Conservation (phyloP, 208 protist genomes). For the Leishmania gerbilli region DNA sequence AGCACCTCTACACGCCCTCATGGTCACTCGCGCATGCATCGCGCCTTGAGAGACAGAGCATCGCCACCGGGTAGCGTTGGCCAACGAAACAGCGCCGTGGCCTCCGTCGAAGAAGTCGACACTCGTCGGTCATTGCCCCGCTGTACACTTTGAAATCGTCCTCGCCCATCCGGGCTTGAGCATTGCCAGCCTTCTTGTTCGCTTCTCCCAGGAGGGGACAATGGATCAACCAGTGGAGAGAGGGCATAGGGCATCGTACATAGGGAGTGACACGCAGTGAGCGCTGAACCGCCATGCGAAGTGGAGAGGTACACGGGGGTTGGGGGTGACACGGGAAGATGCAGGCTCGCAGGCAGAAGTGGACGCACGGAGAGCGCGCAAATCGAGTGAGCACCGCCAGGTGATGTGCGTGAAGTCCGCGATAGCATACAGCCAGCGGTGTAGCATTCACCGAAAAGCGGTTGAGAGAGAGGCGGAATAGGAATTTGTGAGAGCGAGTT, state of each 20-base stretch:
- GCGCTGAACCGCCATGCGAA: neutral
- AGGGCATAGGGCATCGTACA: neutral
- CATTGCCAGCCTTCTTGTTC: neutral
- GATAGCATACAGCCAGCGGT: neutral
- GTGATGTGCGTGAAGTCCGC: neutral
- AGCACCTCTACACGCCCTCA: neutral
- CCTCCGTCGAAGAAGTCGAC: neutral
- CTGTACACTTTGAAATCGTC: neutral
- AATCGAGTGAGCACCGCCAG: neutral
- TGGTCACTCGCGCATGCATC: neutral
- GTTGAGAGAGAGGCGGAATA: neutral
- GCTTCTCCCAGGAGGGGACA: neutral
- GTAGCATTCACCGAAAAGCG: neutral
- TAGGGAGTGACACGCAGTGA: neutral
- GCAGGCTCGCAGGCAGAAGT: neutral
- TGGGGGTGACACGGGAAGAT: neutral
- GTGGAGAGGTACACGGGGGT: neutral
- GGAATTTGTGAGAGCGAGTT: neutral
- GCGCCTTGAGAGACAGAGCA: neutral
- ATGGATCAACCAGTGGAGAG: neutral
- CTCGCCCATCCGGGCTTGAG: too few species aligned
- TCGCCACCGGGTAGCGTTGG: neutral
- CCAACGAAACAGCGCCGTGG: neutral
- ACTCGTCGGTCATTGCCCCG: too few species aligned
- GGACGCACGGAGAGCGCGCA: neutral